A percentile compares a stretch with the other conserved stretches of the same genome.
These are phyloP conservation scores for Oligophagozyma castellii DNA, from an alignment of 1,139 yeast genomes.

Conservation along the genomic window DNA sequence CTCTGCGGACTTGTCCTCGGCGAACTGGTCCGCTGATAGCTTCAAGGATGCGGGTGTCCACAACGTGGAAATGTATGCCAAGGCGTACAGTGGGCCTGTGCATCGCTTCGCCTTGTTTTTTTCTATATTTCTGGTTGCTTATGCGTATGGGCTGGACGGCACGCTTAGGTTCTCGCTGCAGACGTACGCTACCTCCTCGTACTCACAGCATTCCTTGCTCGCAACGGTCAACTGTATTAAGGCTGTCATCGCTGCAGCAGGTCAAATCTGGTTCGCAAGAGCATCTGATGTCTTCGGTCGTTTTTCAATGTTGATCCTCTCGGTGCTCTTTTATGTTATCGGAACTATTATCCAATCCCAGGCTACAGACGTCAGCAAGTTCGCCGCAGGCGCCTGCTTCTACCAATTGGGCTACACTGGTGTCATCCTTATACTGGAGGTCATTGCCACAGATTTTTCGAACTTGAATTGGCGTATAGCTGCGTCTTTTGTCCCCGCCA, in stretches of 20 bases:
- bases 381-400: constrained; percentile 57
- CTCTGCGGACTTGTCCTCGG: too few species aligned
- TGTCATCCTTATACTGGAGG: constrained; percentile 37
- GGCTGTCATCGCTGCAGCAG: constrained; percentile 56
- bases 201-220: constrained; percentile 40
- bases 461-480: constrained; percentile 53
- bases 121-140: constrained; percentile 43
- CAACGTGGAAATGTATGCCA: constrained; percentile 14
- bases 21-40: too few species aligned
- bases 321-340: constrained; percentile 43
- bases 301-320: constrained; percentile 37
- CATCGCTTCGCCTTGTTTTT: constrained; percentile 24
- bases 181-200: constrained; percentile 41
- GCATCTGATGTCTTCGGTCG: constrained; percentile 58
- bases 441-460: constrained; percentile 50
- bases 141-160: constrained; percentile 49
- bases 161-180: constrained; percentile 36
- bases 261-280: constrained; percentile 54
- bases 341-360: constrained; percentile 59
- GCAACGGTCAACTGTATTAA: constrained; percentile 50
- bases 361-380: constrained; percentile 42
- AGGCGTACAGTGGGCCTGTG: constrained; percentile 8
- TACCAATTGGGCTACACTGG: constrained; percentile 62
- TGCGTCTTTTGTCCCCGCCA: constrained; percentile 46
- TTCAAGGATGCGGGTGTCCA: not conserved